Conservation (phyloP, 208 protist genomes). For the Wallacemonas sp. region DNA sequence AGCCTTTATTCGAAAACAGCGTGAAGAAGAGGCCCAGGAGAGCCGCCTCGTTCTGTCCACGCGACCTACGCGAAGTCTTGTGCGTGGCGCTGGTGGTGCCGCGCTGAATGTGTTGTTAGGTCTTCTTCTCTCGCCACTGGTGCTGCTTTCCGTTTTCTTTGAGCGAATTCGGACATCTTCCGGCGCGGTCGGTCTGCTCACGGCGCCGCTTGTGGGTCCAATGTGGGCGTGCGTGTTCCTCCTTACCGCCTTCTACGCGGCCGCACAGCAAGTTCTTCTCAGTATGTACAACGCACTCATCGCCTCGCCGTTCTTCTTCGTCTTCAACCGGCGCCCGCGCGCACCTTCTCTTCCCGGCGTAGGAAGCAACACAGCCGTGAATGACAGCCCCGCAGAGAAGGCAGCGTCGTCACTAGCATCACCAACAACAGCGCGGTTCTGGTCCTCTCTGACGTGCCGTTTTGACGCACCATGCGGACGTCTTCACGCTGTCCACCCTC, state of each 20-base stretch:
- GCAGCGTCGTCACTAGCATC: slow-evolving; percentile 1
- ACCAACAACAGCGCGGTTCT: slow-evolving; percentile 33
- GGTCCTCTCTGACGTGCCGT: slow-evolving; percentile 34
- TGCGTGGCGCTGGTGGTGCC: slow-evolving; percentile 48
- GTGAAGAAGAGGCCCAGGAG: slow-evolving; percentile 62
- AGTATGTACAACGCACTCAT: slow-evolving; percentile 46
- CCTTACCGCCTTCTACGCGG: slow-evolving; percentile 58
- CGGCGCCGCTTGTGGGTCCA: slow-evolving; percentile 46
- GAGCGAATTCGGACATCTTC: slow-evolving; percentile 40
- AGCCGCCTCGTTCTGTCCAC: slow-evolving; percentile 72
- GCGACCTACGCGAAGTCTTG: slow-evolving; percentile 45
- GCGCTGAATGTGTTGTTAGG: slow-evolving; percentile 53
- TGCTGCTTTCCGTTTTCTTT: slow-evolving; percentile 67
- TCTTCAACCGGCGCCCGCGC: slow-evolving; percentile 28
- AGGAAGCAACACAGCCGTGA: too few species aligned
- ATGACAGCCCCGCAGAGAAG: too few species aligned
- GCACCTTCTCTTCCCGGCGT: too few species aligned
- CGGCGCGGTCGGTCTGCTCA: slow-evolving; percentile 21
- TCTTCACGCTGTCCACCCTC: slow-evolving; percentile 26
- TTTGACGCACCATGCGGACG: slow-evolving; percentile 37
- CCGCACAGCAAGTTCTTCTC: slow-evolving; percentile 63
- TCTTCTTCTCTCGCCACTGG: slow-evolving; percentile 50
- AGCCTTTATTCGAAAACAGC: slow-evolving; percentile 45
- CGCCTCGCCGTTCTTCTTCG: slow-evolving; percentile 42
- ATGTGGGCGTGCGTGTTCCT: slow-evolving; percentile 65